Evolutionary conservation across 768 basidiomycete species (phyloP), one percentile per base, ranked within the genome.

Genomic region (Mycena epipterygia): DNA sequence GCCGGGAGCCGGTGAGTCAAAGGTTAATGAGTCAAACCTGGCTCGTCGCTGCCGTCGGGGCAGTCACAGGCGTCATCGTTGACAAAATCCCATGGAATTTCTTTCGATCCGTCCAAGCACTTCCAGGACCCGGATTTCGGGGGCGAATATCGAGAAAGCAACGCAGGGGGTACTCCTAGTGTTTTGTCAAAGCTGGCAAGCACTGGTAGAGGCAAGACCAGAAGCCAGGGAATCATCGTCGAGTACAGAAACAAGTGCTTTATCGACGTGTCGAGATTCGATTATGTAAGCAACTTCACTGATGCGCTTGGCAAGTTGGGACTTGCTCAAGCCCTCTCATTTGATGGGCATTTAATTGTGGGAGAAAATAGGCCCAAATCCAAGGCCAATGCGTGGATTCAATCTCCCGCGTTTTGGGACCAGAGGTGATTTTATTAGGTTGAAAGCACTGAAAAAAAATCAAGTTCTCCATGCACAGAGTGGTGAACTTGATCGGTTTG

Each of bases 11-110:
- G 25, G 14, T 44, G 57, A 44, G 42, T 53, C 58, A 62, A 67
- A 55, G 33, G 25, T 29, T 21, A 0, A 48, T 71, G 57, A 55
- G 30, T 17, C 81, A 21, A 48, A 92, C 96, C 96, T 79, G 96
- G 96, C 79, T 98, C 96, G 73, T 98, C 96, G 72, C 93, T 96
- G n/a, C 96, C 96, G 76, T 98, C 96, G 33, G 86, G 85, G 77
- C 96, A 98, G 82, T 98, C 96, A 77, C 96, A 98, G 76, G 91
- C 95, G 80, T 98, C 96, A 77, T 98, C 95, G 79, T 98, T 98
- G 29, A 98, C 91, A 23, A 93, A 90, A 37, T 83, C 81, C 91
- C 91, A 95, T 2, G 91, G 82, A 72, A 98, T 95, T 70, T 89
- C 86, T 76, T 91, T 91, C 0, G 90, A 91, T 25, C 91, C 93